Base-by-base conservation (phyloP, 257 asterid species). In the Solanum commersonii region DNA sequence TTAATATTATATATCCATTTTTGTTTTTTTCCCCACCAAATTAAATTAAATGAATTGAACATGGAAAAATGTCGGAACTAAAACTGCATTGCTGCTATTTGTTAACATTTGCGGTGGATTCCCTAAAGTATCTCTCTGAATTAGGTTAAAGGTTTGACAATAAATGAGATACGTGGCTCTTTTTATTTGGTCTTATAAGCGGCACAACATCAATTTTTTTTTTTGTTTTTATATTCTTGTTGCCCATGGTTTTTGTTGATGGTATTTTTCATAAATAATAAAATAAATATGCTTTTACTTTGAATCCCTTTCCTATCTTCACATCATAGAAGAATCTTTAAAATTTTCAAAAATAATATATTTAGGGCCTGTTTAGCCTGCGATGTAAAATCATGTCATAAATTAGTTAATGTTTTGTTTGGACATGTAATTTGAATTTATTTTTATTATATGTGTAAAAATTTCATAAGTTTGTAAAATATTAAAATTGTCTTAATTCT, bases 41-140 rank as follows among this genome's bases (percentile, higher is more conserved):
- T n/a, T 23, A 52, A 52, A 52, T 52, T 56, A 56, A 56, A 63
- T 46, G 6, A 77, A 77, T 23, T 38, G 18, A 77, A 38, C 23
- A 38, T 76, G 33, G 12, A 35, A 22, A 76, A 38, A 34, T 35
- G 82, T 1, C 65, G 67, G 37, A 18, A 52, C 27, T 42, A 35
- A 67, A 81, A 22, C 38, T 42, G 71, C 37, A 7, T 79, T 67
- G 86, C 73, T 87, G 42, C 92, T 87, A 94, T 92, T 93, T 94
- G 96, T 35, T 88, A 63, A 35, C 72, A 77, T 35, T 16, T 91
- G 93, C 95, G 95, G 97, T 93, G 94, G 91, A 86, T 89, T 90
- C 85, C 87, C 38, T 18, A 65, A 87, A 63, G 71, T 89, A 87
- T 65, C 20, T 63, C 49, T 42, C 88, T 86, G 87, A 63, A 85